Conservation (phyloP, 495 filamentous ascomycete species). For the Penicillium manginii region DNA sequence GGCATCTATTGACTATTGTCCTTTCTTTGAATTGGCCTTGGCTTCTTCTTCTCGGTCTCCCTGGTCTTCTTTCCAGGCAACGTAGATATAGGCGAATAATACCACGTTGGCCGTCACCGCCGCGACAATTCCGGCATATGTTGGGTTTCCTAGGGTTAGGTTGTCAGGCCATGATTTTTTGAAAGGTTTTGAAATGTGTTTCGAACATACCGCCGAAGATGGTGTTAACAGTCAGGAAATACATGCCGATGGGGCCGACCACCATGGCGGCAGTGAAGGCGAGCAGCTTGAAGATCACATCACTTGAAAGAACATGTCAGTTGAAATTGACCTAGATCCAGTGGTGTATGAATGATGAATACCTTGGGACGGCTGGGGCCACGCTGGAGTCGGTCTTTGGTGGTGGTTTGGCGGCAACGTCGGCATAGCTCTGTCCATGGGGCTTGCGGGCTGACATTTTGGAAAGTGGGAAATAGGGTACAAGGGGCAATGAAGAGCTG, state of each 20-base stretch:
- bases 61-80: conserved; percentile 88
- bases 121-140: conserved; percentile 80
- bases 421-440: conserved; percentile 39
- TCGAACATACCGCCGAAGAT: conserved; percentile 71
- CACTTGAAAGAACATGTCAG: conserved; percentile 48
- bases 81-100: conserved; percentile 85
- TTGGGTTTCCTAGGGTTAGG: conserved; percentile 66
- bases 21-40: conserved; percentile 64
- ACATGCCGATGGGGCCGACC: conserved; percentile 77
- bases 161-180: not conserved
- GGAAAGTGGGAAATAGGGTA: not conserved
- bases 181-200: not conserved
- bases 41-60: conserved; percentile 62
- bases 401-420: conserved; percentile 32
- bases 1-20: conserved; percentile 40
- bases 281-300: conserved; percentile 87
- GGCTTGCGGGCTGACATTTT: conserved; percentile 40
- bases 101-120: conserved; percentile 92
- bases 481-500: not conserved
- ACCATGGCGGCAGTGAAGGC: conserved; percentile 93
- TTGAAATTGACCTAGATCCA: not conserved
- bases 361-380: conserved; percentile 75
- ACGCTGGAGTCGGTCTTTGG: conserved; percentile 43
- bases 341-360: conserved; percentile 34
- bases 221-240: conserved; percentile 77